Base-by-base conservation (phyloP, 2,329 filamentous ascomycete species). In the Apiospora arundinis region DNA sequence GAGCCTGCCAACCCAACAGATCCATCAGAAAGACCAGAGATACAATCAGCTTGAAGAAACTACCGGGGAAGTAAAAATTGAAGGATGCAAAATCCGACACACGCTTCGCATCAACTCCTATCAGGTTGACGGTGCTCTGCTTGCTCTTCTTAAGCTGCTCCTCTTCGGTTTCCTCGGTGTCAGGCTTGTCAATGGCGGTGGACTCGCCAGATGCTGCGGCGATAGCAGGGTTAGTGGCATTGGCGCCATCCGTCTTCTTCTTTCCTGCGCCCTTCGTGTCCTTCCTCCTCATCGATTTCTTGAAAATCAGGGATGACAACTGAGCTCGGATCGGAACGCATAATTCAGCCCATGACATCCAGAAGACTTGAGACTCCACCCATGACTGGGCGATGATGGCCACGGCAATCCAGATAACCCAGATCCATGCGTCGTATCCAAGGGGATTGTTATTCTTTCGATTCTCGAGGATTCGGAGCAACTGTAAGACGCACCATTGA, bases 221-320 rank as follows among this genome's bases (percentile, higher is more conserved):
- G 46, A 77, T 74, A 4, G 74, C 73, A 5, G 80, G 75, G 2
- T 79, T 79, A 3, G 79, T 70, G 12, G 81, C 75, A 60, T 80
- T 78, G 18, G 75, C 48, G 75, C 76, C 23, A 76, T 78, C 77
- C 45, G 83, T 82, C 67, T 83, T 84, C 63, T 80, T 85, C 76
- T 88, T 90, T 46, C 84, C 84, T 5, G 88, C 85, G 14, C 89
- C 87, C 78, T 94, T 94, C 52, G 93, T 89, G 79, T 95, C 93
- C 78, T 95, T 95, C 67, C 91, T 88, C 60, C 91, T 87, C 85
- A 95, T 90, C 0, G 92, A 89, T 79, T 96, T 96, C 72, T 91
- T 88, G 75, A 95, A 95, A 21, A 95, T 88, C 9, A 94, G 85
- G 0, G 92, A 88, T 1, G 92, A 90, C 2, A 96, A 82, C 76